phyloP scores from a whole-genome alignment of 192 early-diverging fungal species.

The Backusella luteola region DNA sequence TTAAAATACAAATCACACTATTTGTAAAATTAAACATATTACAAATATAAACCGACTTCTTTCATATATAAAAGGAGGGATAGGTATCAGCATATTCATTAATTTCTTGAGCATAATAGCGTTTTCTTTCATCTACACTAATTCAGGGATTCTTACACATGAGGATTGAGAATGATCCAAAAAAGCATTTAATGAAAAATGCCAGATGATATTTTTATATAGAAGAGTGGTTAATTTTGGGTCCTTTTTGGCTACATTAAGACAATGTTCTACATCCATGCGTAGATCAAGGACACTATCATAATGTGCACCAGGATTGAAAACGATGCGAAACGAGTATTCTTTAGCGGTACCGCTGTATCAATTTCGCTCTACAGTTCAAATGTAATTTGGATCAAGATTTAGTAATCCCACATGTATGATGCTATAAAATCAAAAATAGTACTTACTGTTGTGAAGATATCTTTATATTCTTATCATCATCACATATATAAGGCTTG shows the following conservation, averaged over 20 bases:
- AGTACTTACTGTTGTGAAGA: no score
- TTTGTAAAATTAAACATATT: neutral
- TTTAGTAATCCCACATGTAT: no score
- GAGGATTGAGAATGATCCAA: conserved; percentile 52
- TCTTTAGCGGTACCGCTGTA: no score
- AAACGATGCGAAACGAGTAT: conserved; percentile 83
- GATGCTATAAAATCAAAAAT: no score
- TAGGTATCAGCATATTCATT: neutral
- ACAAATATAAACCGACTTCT: neutral
- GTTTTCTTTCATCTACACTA: conserved; percentile 27
- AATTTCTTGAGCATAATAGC: conserved; percentile 38
- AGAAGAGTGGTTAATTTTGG: no score
- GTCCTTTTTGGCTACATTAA: conserved; percentile 60
- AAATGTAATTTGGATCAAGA: no score
- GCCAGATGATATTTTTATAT: conserved; percentile 72
- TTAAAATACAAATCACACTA: neutral
- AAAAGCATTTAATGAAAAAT: conserved; percentile 75
- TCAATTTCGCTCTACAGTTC: no score
- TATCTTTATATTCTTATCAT: no score
- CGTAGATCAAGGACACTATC: conserved; percentile 87
- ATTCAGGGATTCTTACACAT: conserved; percentile 46
- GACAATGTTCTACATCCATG: conserved; percentile 78
- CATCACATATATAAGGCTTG: no score
- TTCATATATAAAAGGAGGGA: neutral
- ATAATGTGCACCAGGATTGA: conserved; percentile 91